Base-by-base conservation (phyloP, 257 asterid species). In the Petunia secreta region DNA sequence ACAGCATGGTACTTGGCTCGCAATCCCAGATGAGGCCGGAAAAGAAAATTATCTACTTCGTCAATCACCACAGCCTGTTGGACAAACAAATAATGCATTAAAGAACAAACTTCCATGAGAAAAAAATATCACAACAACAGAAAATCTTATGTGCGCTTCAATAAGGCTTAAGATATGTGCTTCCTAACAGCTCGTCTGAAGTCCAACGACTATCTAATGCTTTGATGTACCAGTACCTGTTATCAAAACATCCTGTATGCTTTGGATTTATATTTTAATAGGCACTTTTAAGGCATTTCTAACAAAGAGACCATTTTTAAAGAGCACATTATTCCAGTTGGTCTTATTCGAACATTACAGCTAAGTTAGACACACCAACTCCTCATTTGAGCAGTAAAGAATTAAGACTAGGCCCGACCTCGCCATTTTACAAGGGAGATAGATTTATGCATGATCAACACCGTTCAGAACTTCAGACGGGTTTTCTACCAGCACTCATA, bases 1-100 rank as follows among this genome's bases (percentile, higher is more conserved):
- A 96, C 99, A 75, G 98, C 98, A 62, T 94, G 94, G 84, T 91
- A 96, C 84, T 92, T 91, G 75, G 98, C 91, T 86, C 97, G 91
- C 80, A 94, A 83, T 85, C 90, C 98, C 80, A 96, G 91, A 83
- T 86, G 97, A 81, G 98, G 99, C 65, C 99, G 94, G 76, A 96
- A 96, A 41, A 96, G 97, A 85, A 96, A 94, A 80, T 87, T 94
- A 80, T 96, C 99, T 88, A 96, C 97, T 86, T 96, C 98, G 43
- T 94, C 94, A 75, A 94, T 96, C 84, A 94, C 98, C 82, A 94
- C 99, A 37, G 86, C 90, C 98, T 96, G 96, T 63, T 82, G 64
- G 46, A 64, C 65, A 60, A 75, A 25, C 77, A 60, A 68, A 80
- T 1, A 73, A 44, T 8, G 3, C 46, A 60, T 75, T 50, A 50